Conservation (phyloP, 2,329 filamentous ascomycete species). For the Nemania serpens region DNA sequence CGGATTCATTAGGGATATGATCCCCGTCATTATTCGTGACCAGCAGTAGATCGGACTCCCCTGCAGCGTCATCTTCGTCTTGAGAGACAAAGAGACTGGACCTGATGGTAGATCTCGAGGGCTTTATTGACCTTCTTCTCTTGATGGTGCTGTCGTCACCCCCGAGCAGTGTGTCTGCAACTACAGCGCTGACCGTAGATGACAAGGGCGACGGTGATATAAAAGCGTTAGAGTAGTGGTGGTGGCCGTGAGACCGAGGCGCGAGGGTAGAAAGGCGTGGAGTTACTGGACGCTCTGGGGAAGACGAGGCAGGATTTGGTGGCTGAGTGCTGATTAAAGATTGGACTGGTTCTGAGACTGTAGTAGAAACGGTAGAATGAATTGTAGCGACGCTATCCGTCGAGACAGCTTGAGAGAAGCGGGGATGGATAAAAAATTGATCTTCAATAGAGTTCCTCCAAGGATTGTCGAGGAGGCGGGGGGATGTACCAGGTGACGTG, state of each 20-base stretch:
- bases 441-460: slow-evolving; percentile 48
- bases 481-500: slow-evolving; percentile 44
- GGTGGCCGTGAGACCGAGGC: slow-evolving; percentile 45
- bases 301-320: slow-evolving; percentile 29
- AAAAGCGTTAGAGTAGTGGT: slow-evolving; percentile 53
- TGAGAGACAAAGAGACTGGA: slow-evolving; percentile 60
- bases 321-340: slow-evolving; percentile 30
- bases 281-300: slow-evolving; percentile 37
- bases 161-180: slow-evolving; percentile 59
- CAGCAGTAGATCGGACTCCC: slow-evolving; percentile 33
- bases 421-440: slow-evolving; percentile 37
- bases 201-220: slow-evolving; percentile 65
- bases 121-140: slow-evolving; percentile 51
- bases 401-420: slow-evolving; percentile 41
- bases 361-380: slow-evolving; percentile 35
- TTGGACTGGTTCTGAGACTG: slow-evolving; percentile 37
- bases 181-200: slow-evolving; percentile 61
- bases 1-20: slow-evolving; percentile 31
- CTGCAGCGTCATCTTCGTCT: slow-evolving; percentile 39
- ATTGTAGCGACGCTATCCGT: slow-evolving; percentile 41
- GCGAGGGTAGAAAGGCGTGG: slow-evolving; percentile 41
- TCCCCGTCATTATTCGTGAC: slow-evolving; percentile 25
- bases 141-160: slow-evolving; percentile 48
- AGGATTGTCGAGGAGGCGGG: slow-evolving; percentile 48
- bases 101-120: slow-evolving; percentile 55